A percentile compares a stretch with the other conserved stretches of the same genome.
Evolutionary conservation across 805 yeast species (phyloP).

Genomic region (Yamadazyma akitaensis): DNA sequence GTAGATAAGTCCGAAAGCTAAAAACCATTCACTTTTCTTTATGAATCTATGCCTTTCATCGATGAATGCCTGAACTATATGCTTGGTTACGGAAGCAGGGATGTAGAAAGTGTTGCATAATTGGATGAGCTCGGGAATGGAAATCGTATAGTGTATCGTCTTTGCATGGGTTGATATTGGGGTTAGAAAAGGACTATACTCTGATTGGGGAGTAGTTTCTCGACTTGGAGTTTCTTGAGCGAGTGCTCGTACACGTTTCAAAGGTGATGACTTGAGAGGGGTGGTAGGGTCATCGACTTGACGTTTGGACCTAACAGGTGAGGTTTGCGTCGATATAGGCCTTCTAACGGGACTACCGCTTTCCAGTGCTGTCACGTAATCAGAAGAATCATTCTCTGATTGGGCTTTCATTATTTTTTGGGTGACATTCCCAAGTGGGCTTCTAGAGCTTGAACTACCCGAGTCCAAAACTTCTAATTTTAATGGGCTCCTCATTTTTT

Average conservation of each 20-base stretch:
- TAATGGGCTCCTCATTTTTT: neutral
- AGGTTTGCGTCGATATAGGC: neutral
- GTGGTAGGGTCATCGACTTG: slow-evolving; percentile 17
- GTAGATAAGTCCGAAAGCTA: slow-evolving; percentile 64
- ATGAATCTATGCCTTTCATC: slow-evolving; percentile 48
- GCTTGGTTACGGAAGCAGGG: slow-evolving; percentile 49
- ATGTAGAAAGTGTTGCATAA: slow-evolving; percentile 64
- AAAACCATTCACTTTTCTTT: slow-evolving; percentile 62
- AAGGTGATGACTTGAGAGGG: slow-evolving; percentile 36
- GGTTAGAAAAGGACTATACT: slow-evolving; percentile 5
- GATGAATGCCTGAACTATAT: slow-evolving; percentile 49
- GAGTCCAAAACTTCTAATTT: neutral
- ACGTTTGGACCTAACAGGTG: slow-evolving; percentile 3
- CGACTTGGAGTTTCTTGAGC: slow-evolving; percentile 11
- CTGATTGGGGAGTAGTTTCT: neutral
- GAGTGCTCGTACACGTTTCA: slow-evolving; percentile 30
- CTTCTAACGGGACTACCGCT: neutral
- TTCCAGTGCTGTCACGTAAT: neutral
- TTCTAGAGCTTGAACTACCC: neutral
- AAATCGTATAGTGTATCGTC: slow-evolving; percentile 16
- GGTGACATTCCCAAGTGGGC: slow-evolving; percentile 5
- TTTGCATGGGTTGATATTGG: slow-evolving; percentile 12
- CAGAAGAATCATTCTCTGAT: neutral
- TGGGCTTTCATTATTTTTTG: neutral
- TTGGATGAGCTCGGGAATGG: slow-evolving; percentile 33